Percentiles rank a stretch among this genome's conserved stretches.
Evolutionary conservation across 148 eudicot species (phyloP).

Genomic region (Suaeda aralocaspica): DNA sequence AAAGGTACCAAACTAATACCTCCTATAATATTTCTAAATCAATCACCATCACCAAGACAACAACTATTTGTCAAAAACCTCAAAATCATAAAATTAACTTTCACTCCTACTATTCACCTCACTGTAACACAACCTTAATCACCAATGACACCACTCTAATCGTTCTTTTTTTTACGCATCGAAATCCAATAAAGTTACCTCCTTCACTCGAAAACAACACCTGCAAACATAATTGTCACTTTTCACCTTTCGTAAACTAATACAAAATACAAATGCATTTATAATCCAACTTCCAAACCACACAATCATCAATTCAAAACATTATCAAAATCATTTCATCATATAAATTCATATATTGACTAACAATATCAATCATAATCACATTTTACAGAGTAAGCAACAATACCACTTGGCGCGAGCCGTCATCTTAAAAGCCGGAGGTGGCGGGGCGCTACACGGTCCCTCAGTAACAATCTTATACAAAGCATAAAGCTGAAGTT

Average conservation of each 20-base stretch:
- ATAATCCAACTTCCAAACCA: too few relatives aligned
- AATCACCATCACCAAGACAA: neutral
- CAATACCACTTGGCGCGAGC: slow-evolving; percentile 93
- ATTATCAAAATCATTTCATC: neutral
- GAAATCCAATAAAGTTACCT: neutral
- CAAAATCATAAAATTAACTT: too few relatives aligned
- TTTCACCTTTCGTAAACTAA: neutral
- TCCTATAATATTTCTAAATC: neutral
- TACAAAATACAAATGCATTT: too few relatives aligned
- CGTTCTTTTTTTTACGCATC: neutral
- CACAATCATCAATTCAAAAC: too few relatives aligned
- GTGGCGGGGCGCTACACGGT: slow-evolving; percentile 71
- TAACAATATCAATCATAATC: neutral
- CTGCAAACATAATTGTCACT: neutral
- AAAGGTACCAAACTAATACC: neutral
- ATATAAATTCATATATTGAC: neutral
- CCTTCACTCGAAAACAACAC: neutral
- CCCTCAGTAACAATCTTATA: slow-evolving; percentile 98
- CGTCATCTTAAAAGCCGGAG: slow-evolving; percentile 80
- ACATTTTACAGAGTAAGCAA: neutral
- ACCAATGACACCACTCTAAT: neutral
- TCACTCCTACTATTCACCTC: neutral
- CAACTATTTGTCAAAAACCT: neutral
- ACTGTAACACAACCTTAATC: neutral
- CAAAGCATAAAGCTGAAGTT: slow-evolving; percentile 76